Base-by-base conservation (phyloP, 495 filamentous ascomycete genomes). In the Penicillium dipodomyicola region DNA sequence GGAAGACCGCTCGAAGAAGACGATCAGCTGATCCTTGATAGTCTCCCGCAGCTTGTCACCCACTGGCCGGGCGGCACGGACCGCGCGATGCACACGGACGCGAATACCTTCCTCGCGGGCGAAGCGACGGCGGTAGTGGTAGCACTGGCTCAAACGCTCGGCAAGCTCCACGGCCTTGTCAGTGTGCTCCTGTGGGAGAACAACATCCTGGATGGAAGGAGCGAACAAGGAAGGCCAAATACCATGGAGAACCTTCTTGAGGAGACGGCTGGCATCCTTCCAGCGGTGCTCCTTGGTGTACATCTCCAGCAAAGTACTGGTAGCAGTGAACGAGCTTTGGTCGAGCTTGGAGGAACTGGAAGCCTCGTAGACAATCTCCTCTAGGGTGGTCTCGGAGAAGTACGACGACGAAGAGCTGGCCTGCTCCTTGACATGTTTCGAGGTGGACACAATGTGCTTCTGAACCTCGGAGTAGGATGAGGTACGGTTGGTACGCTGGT, bases 261-360 rank as follows among this genome's bases (percentile, higher is more conserved):
- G 56, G 10, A 65, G 50, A 9, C 60, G 63, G 15, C 67, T 72
- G n/a, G 71, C 71, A 63, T 75, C 71, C 20, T 69, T 68, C 71
- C 71, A 75, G 37, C 69, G 63, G 58, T 72, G 71, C 61, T 75
- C 69, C 3, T 63, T 59, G 12, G 65, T 57, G 53, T 71, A 75
- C 22, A 62, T 57, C 40, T 65, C 58, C 22, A 71, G 45, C 39
- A 75, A 54, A 23, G 67, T 67, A 30, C 56, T 59, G 8, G 64
- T 65, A 12, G 70, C 66, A 37, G 63, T 63, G 52, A 67, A 64
- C 2, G 69, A 69, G 23, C 60, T 68, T 55, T 74, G 54, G 47
- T 70, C 63, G 19, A 64, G 52, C 45, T 48, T 61, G 46, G 53
- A 51, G 23, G 69, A 68, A 25, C 48, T 60, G 25, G 63, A 65